Percentiles rank a stretch among this genome's conserved stretches.
phyloP scores from a whole-genome alignment of 2,329 filamentous ascomycete species.

The Fusarium sp. region DNA sequence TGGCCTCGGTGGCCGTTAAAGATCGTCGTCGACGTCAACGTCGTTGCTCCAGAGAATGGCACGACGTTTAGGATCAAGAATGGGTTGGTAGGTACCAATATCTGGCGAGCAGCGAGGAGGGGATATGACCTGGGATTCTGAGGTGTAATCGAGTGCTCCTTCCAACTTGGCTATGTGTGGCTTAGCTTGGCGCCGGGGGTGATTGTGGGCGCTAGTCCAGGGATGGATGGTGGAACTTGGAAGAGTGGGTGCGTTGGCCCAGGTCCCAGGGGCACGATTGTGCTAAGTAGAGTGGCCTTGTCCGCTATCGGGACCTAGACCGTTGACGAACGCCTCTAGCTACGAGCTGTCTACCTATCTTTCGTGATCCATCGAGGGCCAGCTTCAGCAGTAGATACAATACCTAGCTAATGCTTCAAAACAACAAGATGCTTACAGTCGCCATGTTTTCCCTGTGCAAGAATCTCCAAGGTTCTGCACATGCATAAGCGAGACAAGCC shows the following conservation, averaged over 20 bases:
- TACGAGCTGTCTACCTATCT: neutral
- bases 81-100: neutral
- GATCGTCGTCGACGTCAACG: conserved; percentile 9
- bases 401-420: neutral
- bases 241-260: conserved; percentile 23
- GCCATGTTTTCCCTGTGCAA: neutral
- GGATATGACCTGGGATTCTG: conserved; percentile 20
- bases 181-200: conserved; percentile 36
- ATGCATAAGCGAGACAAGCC: conserved; percentile 27
- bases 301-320: conserved; percentile 6
- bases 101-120: conserved; percentile 26
- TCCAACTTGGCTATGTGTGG: conserved; percentile 35
- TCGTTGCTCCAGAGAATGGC: conserved; percentile 27
- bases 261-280: conserved; percentile 32
- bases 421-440: neutral
- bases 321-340: neutral
- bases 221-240: conserved; percentile 27
- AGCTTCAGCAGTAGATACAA: neutral
- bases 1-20: conserved; percentile 2
- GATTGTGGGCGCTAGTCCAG: conserved; percentile 26
- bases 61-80: conserved; percentile 22
- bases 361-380: neutral
- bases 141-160: conserved; percentile 33
- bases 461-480: neutral
- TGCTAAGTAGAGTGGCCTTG: neutral